Base-by-base conservation (phyloP, 345 rosid species). In the Salix udensis region DNA sequence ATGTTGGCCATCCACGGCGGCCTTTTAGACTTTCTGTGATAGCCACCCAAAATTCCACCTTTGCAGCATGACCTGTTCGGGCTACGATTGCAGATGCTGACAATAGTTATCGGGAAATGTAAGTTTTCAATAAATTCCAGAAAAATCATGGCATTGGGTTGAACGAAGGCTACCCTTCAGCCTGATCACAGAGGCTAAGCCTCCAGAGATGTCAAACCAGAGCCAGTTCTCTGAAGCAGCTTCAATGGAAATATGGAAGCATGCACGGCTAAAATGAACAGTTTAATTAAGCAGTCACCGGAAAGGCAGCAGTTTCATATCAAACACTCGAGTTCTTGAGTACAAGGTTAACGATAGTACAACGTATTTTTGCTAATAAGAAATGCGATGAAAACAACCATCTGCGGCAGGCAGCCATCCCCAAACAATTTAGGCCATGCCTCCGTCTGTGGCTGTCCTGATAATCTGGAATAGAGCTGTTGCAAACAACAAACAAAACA, bases 401-500 rank as follows among this genome's bases (percentile, higher is more conserved):
- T 92, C 82, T 82, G 79, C 93, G 91, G 73, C 89, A 88, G 91
- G 73, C 89, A 88, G 26, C 89, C 87, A 55, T 39, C 60, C 36
- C 62, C 3, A 16, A 14, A 39, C 44, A 39, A 13, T 14, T 70
- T 62, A 77, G 44, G 79, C 70, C 79, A 77, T 62, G 39, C 81
- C 81, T 42, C 77, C 73, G 21, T 68, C 73, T 24, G 97, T 86
- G 26, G 97, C 96, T 2, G 94, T 92, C 88, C 98, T 88, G 86
- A 91, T 93, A 76, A 96, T 93, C 90, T 96, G 97, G 88, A 96
- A 96, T 13, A 96, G 91, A 79, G 97, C 98, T 90, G 98, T 76
- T 74, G 36, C 74, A 74, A 71, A 78, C 14, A 31, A 78, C 23
- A 69, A 37, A 44, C 13, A 26, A 15, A 65, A 74, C 50, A 65